Percentiles rank a stretch among this genome's conserved stretches.
Evolutionary conservation across 345 rosid genomes (phyloP).

Genomic region (Eucalyptus cloeziana): DNA sequence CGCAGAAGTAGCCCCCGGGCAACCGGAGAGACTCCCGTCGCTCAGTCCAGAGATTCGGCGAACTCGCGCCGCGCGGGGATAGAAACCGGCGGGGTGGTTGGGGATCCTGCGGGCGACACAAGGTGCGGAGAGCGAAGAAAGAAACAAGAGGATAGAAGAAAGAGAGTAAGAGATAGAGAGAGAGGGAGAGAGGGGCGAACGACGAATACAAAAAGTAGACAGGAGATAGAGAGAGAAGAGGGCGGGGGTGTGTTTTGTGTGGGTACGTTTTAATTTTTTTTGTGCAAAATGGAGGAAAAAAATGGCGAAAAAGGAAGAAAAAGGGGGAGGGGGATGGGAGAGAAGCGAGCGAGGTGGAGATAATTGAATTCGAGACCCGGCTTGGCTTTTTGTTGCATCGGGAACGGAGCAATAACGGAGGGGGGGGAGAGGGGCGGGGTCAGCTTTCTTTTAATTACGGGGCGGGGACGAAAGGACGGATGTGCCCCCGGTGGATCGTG

Average conservation of each 20-base stretch:
- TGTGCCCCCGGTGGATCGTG: neutral
- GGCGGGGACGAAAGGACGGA: neutral
- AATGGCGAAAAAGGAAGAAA: neutral
- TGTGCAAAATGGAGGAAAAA: neutral
- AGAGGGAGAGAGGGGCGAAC: neutral
- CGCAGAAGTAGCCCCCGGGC: neutral
- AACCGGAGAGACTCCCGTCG: neutral
- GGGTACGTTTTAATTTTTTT: neutral
- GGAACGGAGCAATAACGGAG: neutral
- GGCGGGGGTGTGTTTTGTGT: neutral
- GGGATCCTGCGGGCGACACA: neutral
- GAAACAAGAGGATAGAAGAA: neutral
- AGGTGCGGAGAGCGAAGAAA: neutral
- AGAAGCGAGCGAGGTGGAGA: neutral
- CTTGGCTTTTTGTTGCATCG: neutral
- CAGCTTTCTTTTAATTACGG: neutral
- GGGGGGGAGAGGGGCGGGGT: rapidly evolving
- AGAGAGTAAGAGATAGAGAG: neutral
- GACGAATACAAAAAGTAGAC: neutral
- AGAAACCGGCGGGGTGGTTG: neutral
- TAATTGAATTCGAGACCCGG: neutral
- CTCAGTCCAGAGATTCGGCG: neutral
- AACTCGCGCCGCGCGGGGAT: neutral
- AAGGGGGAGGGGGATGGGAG: neutral
- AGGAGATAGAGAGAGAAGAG: neutral